Percentiles rank a stretch among this genome's conserved stretches.
Evolutionary conservation across 225 moss, liverwort and hornwort genomes (phyloP).

Genomic region (Bryoerythrophyllum caledonicum): DNA sequence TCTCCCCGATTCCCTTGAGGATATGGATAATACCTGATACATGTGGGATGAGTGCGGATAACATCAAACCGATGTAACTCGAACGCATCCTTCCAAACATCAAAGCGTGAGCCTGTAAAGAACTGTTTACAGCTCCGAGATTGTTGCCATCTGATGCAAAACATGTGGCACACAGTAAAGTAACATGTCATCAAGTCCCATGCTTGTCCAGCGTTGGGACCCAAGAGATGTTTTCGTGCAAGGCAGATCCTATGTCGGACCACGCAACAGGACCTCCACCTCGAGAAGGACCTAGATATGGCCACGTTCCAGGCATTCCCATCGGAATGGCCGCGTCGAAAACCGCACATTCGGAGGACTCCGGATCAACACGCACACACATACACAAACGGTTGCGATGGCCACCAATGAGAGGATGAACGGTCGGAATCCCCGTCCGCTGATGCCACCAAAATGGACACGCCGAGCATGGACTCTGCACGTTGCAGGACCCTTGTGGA

Average conservation of each 20-base stretch:
- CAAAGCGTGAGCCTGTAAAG: neutral
- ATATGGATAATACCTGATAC: slow-evolving; percentile 10
- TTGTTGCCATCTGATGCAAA: slow-evolving; percentile 22
- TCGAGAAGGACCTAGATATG: slow-evolving; percentile 17
- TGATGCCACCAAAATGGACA: slow-evolving; percentile 43
- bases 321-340: slow-evolving; percentile 58
- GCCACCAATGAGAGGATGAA: slow-evolving; percentile 80
- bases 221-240: neutral
- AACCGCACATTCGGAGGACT: slow-evolving; percentile 44
- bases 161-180: neutral
- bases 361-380: slow-evolving; percentile 71
- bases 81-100: slow-evolving; percentile 25
- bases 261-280: neutral
- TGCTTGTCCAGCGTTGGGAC: slow-evolving; percentile 7
- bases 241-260: slow-evolving; percentile 12
- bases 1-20: slow-evolving; percentile 43
- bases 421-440: slow-evolving; percentile 56
- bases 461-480: slow-evolving; percentile 36
- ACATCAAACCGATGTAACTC: slow-evolving; percentile 16
- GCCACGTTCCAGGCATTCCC: slow-evolving; percentile 47
- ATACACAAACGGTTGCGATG: slow-evolving; percentile 79
- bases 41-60: slow-evolving; percentile 8
- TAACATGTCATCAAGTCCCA: slow-evolving; percentile 10
- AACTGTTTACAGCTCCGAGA: slow-evolving; percentile 23
- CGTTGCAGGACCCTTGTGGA: slow-evolving; percentile 19